Conservation (phyloP, 202 grass and related monocot species). For the Dendrocalamus latiflorus region DNA sequence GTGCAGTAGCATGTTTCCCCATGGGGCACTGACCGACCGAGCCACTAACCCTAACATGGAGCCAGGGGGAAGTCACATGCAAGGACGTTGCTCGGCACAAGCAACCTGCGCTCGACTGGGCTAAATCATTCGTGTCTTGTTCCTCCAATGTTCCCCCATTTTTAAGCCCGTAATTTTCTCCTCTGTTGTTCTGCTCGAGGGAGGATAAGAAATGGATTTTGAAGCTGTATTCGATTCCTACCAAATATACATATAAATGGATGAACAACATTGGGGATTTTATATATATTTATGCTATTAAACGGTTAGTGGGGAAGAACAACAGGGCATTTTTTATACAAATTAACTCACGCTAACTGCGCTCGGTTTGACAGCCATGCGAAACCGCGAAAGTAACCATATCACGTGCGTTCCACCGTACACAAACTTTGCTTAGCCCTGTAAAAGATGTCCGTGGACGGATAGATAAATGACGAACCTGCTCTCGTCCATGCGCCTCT, state of each 20-base stretch:
- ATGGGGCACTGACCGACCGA: background rate
- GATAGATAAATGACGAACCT: constrained; percentile 1
- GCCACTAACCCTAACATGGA: constrained; percentile 1
- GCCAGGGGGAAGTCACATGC: constrained; percentile 33
- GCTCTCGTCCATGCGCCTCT: background rate
- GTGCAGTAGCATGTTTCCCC: constrained; percentile 33
- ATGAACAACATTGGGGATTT: background rate
- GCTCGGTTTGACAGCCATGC: background rate
- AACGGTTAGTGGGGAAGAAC: background rate
- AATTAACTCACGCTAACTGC: background rate
- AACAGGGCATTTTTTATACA: background rate
- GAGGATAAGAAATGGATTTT: background rate
- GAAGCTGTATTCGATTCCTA: background rate
- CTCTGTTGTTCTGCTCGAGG: background rate
- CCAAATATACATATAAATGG: background rate
- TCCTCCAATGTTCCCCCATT: background rate
- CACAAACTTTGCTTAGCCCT: constrained; percentile 13
- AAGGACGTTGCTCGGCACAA: constrained; percentile 27
- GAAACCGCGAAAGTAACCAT: background rate
- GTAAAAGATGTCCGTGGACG: constrained; percentile 13
- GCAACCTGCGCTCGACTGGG: constrained; percentile 30
- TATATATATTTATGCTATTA: background rate
- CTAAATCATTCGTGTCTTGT: constrained; percentile 30
- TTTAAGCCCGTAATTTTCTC: constrained; percentile 17
- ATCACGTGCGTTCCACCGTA: constrained; percentile 34